Evolutionary conservation across 305 asterid genomes (phyloP).

Genomic region (Rubia tinctorum): DNA sequence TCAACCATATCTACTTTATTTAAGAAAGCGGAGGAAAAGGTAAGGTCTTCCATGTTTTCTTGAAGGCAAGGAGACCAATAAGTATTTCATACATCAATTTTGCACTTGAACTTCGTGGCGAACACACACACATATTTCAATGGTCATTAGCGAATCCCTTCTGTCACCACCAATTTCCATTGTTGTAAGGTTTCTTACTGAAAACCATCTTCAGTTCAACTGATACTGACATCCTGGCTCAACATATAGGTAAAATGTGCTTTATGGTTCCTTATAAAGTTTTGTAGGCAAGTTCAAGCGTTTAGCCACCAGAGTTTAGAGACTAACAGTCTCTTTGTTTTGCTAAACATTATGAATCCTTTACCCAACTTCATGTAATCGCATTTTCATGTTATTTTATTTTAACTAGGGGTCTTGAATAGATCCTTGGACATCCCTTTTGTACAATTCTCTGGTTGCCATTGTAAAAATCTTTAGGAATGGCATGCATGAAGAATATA

Average conservation of each 20-base stretch:
- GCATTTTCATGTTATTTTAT: not conserved
- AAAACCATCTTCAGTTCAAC: not conserved
- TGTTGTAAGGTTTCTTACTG: not conserved
- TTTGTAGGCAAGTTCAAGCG: not conserved
- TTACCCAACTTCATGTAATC: not conserved
- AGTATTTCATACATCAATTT: not conserved
- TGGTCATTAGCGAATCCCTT: not conserved
- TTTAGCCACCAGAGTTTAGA: slow-evolving; percentile 2
- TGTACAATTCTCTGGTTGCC: not conserved
- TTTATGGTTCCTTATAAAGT: slow-evolving; percentile 1
- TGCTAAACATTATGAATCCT: not conserved
- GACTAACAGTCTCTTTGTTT: not conserved
- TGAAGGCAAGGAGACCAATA: not conserved
- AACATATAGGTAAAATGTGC: not conserved
- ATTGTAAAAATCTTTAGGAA: not conserved
- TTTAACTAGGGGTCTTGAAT: not conserved
- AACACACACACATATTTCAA: not conserved
- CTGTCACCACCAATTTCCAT: not conserved
- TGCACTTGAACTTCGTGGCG: not conserved
- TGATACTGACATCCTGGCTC: not conserved
- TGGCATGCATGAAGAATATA: not conserved
- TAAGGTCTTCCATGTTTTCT: slow-evolving; percentile 28
- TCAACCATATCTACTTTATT: slow-evolving; percentile 66
- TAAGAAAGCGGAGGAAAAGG: slow-evolving; percentile 80
- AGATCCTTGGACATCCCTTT: not conserved